Evolutionary conservation across 257 asterid species (phyloP), one percentile per base, ranked within the genome.

Genomic region (Plantago major): DNA sequence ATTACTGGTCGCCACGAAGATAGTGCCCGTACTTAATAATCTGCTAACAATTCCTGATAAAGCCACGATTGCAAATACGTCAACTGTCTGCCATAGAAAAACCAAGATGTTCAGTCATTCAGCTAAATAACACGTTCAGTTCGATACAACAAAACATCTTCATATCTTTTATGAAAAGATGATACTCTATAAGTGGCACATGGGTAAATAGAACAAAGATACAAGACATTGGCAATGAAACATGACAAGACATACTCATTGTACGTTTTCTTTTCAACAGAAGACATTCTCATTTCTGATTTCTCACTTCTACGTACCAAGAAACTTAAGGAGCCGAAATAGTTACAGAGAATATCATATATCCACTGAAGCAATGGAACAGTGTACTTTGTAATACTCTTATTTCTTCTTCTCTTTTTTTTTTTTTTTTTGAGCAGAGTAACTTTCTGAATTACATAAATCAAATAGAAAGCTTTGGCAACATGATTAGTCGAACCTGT

Each of bases 1-100:
- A 75, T 92, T 92, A 83, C 99, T 92, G 58, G 99, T 89, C 42
- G 97, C 95, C 60, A 92, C 99, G 65, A 92, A 97, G 71, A 92
- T 79, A 16, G 99, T 89, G 74, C 99, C 99, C n/a, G 88, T 81
- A 79, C 87, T 84, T 78, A 90, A 71, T 70, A 92, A 79, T 83
- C 99, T 84, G 78, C 96, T 89, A 26, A 92, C 63, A 71, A 92
- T 89, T 73, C 99, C 97, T 65, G 99, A 92, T 81, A 92, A 83
- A 54, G 96, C 97, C 80, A 92, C 94, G 60, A 92, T 75, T 58
- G 99, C 99, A 75, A 92, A 92, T 65, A 89, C 97, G 74, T 92
- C 99, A 66, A 92, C 96, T 13, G 99, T 86, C 99, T 92, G 90
- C 55, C 74, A 74, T 40, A 71, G 61, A 64, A 74, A 12, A 74